Conservation (phyloP, 2,329 filamentous ascomycete genomes). For the Paecilomyces sp. region DNA sequence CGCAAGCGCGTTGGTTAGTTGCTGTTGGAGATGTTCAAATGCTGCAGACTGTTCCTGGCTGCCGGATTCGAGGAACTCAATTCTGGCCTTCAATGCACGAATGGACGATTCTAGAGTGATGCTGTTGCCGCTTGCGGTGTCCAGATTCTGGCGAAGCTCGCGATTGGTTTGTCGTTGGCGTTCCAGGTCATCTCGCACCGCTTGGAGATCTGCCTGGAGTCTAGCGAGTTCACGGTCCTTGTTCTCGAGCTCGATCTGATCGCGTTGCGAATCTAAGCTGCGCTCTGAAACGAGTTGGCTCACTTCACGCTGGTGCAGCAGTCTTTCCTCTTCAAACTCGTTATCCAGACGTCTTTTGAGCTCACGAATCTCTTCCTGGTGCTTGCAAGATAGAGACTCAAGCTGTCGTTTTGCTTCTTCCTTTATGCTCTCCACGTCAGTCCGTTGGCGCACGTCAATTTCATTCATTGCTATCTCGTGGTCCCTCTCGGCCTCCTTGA, state of each 20-base stretch:
- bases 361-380: slow-evolving; percentile 62
- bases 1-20: slow-evolving; percentile 69
- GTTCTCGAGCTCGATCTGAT: slow-evolving; percentile 40
- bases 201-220: slow-evolving; percentile 32
- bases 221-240: slow-evolving; percentile 49
- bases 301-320: slow-evolving; percentile 32
- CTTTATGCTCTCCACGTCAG: slow-evolving; percentile 34
- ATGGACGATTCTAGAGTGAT: slow-evolving; percentile 67
- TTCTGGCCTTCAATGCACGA: slow-evolving; percentile 69
- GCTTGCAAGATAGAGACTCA: slow-evolving; percentile 52
- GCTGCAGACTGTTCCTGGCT: slow-evolving; percentile 82
- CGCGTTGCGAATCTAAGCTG: slow-evolving; percentile 31
- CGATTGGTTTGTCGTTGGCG: slow-evolving; percentile 57
- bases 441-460: slow-evolving; percentile 44
- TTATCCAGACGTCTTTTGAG: slow-evolving; percentile 56
- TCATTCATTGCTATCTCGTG: slow-evolving; percentile 48
- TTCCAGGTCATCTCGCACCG: slow-evolving; percentile 43
- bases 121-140: slow-evolving; percentile 54
- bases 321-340: slow-evolving; percentile 59
- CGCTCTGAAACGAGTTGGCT: slow-evolving; percentile 25
- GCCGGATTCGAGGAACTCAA: slow-evolving; percentile 84
- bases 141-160: slow-evolving; percentile 52
- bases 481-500: slow-evolving; percentile 47
- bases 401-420: slow-evolving; percentile 45
- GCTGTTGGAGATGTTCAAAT: slow-evolving; percentile 72